Percentiles rank a stretch among this genome's conserved stretches.
Evolutionary conservation across 225 moss, liverwort and hornwort species (phyloP).

Genomic region (Polytrichum formosum): DNA sequence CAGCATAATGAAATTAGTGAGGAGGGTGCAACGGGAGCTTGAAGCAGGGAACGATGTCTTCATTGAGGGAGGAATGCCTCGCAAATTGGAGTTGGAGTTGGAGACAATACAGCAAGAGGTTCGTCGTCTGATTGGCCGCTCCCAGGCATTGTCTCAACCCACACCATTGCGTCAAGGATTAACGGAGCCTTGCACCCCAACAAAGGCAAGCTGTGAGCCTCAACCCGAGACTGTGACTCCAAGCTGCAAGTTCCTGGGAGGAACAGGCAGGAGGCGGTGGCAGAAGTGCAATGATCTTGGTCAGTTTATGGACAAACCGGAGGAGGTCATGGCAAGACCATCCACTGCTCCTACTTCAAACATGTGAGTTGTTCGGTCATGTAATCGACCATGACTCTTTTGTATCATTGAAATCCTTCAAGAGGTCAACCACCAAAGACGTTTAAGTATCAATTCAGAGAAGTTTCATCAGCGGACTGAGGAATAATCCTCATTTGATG

Average conservation of each 20-base stretch:
- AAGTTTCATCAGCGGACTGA: no score
- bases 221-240: constrained; percentile 1
- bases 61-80: constrained; percentile 25
- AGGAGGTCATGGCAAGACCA: constrained; percentile 9
- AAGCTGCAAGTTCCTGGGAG: constrained; percentile 24
- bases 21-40: constrained; percentile 62
- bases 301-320: constrained; percentile 11
- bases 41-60: constrained; percentile 41
- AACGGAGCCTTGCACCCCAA: constrained; percentile 15
- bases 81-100: constrained; percentile 20
- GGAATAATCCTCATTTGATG: no score
- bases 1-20: constrained; percentile 57
- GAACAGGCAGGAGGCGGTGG: constrained; percentile 40
- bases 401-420: no score
- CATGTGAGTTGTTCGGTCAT: constrained; percentile 13
- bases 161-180: constrained; percentile 4
- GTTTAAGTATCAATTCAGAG: no score
- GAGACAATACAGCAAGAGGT: constrained; percentile 58
- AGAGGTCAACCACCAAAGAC: no score
- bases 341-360: constrained; percentile 15
- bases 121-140: constrained; percentile 25
- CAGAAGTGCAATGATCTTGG: constrained; percentile 13
- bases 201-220: constrained; percentile 18
- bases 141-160: constrained; percentile 13
- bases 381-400: no score